phyloP scores from a whole-genome alignment of 2,329 filamentous ascomycete genomes.

The Penicillium freii region DNA sequence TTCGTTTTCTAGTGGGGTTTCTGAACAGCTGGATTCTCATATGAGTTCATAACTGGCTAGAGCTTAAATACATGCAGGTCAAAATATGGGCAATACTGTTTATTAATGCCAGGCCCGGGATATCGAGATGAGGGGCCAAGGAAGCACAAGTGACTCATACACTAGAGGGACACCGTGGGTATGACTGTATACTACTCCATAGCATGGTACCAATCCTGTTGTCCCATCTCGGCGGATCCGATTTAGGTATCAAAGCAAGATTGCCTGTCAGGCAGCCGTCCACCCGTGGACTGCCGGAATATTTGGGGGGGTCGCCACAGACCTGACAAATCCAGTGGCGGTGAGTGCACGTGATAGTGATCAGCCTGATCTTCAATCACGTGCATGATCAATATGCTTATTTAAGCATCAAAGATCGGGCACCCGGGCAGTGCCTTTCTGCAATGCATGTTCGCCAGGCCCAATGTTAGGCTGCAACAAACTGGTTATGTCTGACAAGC shows the following conservation, averaged over 20 bases:
- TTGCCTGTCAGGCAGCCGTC: constrained; percentile 10
- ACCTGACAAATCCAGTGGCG: constrained; percentile 8
- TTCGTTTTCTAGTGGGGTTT: constrained; percentile 9
- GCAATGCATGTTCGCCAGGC: constrained; percentile 3
- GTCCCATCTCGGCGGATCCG: background rate
- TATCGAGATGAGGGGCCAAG: background rate
- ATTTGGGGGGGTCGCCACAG: background rate
- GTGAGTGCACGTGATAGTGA: constrained; percentile 5
- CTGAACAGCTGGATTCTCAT: constrained; percentile 5
- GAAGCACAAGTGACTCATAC: constrained; percentile 10
- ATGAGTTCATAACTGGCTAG: constrained; percentile 2
- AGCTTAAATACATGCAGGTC: constrained; percentile 14
- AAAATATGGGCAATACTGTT: constrained; percentile 1
- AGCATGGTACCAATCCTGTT: constrained; percentile 1
- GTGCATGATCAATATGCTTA: background rate
- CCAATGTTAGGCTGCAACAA: constrained; percentile 12
- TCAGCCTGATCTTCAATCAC: background rate
- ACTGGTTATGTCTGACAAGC: background rate
- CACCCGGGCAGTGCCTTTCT: constrained; percentile 5
- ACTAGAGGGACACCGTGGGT: background rate
- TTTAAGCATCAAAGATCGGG: background rate
- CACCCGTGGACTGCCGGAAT: background rate
- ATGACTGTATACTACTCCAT: constrained; percentile 1
- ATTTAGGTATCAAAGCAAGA: constrained; percentile 8
- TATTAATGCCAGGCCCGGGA: constrained; percentile 1